Conservation (phyloP, 2,329 filamentous ascomycete genomes). For the Diaporthe helianthi region DNA sequence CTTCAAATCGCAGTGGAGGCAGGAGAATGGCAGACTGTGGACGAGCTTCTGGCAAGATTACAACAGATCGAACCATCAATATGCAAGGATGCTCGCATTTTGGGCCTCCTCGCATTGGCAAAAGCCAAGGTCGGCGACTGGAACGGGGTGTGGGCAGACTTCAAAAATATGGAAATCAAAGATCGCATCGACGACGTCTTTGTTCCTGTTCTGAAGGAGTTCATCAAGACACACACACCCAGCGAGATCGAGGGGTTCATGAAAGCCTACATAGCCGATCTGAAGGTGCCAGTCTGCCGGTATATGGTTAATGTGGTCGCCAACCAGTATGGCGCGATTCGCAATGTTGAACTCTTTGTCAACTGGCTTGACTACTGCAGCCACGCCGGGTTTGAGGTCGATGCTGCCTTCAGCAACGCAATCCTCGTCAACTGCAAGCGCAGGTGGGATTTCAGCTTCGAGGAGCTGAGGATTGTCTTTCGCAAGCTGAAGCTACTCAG, state of each 20-base stretch:
- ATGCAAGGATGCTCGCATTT: constrained; percentile 44
- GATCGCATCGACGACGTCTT: constrained; percentile 43
- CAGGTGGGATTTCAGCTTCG: constrained; percentile 48
- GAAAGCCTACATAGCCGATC: constrained; percentile 44
- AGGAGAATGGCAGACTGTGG: constrained; percentile 42
- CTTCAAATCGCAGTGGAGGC: constrained; percentile 50
- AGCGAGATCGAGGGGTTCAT: constrained; percentile 50
- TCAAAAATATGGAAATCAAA: constrained; percentile 42
- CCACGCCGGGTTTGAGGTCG: constrained; percentile 45
- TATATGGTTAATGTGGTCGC: constrained; percentile 52
- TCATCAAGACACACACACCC: constrained; percentile 47
- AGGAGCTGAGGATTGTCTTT: constrained; percentile 46
- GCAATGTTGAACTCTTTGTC: constrained; percentile 48
- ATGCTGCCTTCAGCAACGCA: constrained; percentile 48
- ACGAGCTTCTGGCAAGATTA: constrained; percentile 41
- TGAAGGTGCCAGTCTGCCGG: constrained; percentile 46
- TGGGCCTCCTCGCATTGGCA: constrained; percentile 46
- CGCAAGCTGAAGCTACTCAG: constrained; percentile 44
- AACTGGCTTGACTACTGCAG: constrained; percentile 51
- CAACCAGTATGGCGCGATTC: constrained; percentile 50
- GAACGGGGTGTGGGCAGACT: constrained; percentile 46
- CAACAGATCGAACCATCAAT: constrained; percentile 39
- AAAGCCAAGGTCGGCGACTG: constrained; percentile 51
- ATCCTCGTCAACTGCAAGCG: constrained; percentile 48
- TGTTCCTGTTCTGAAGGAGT: constrained; percentile 49